Percentiles rank a stretch among this genome's conserved stretches.
Evolutionary conservation across 805 yeast species (phyloP).

Genomic region (Starmerella geochares): DNA sequence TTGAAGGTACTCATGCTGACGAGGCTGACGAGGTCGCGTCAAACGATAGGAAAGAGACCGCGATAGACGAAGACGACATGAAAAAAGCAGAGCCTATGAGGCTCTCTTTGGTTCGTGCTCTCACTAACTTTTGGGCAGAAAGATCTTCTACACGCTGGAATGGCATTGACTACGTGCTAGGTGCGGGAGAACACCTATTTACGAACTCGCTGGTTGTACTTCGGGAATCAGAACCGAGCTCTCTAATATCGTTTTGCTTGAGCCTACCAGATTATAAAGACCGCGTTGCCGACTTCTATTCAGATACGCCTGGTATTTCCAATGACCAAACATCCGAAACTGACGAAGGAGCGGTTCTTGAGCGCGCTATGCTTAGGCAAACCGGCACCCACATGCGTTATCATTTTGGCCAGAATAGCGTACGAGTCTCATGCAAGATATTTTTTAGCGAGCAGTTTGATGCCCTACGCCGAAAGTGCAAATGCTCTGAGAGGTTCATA

Average conservation of each 20-base stretch:
- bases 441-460: slow-evolving; percentile 95
- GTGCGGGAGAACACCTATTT: slow-evolving; percentile 76
- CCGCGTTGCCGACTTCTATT: slow-evolving; percentile 41
- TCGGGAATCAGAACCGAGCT: slow-evolving; percentile 93
- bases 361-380: slow-evolving; percentile 62
- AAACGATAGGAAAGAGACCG: not conserved
- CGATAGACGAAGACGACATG: slow-evolving; percentile 12
- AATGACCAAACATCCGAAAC: slow-evolving; percentile 5
- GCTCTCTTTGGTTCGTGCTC: slow-evolving; percentile 60
- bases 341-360: slow-evolving; percentile 35
- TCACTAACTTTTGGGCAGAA: slow-evolving; percentile 94
- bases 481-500: slow-evolving; percentile 59
- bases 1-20: not conserved
- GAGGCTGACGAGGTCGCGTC: not conserved
- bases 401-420: slow-evolving; percentile 77
- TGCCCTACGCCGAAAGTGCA: slow-evolving; percentile 79
- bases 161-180: slow-evolving; percentile 74
- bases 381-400: slow-evolving; percentile 85
- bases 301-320: slow-evolving; percentile 12
- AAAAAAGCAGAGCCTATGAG: slow-evolving; percentile 15
- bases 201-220: slow-evolving; percentile 89
- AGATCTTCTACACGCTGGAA: slow-evolving; percentile 93
- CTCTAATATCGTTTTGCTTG: slow-evolving; percentile 84
- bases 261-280: slow-evolving; percentile 72
- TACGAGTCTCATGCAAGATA: slow-evolving; percentile 80